Evolutionary conservation across 441 rosid species (phyloP).

Genomic region (Iberis amara): DNA sequence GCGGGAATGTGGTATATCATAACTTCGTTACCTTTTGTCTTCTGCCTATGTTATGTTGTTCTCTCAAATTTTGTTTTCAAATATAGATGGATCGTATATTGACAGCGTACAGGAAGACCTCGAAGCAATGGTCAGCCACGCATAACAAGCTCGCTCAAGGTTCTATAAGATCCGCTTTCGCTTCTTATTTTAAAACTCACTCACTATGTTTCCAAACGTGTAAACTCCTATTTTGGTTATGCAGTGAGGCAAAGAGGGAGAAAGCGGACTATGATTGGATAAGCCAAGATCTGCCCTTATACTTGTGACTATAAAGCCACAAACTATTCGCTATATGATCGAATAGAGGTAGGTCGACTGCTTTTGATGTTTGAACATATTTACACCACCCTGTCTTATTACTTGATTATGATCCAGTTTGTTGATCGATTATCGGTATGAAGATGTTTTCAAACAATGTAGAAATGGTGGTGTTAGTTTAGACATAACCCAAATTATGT

Average conservation of each 20-base stretch:
- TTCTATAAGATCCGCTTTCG: slow-evolving; percentile 14
- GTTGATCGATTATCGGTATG: too few relatives aligned
- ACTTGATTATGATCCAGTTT: background rate
- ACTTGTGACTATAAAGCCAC: too few relatives aligned
- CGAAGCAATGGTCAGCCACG: slow-evolving; percentile 93
- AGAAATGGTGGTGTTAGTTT: too few relatives aligned
- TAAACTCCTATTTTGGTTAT: slow-evolving; percentile 25
- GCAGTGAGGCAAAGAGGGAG: slow-evolving; percentile 86
- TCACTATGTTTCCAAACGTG: background rate
- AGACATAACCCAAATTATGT: too few relatives aligned
- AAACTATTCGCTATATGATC: too few relatives aligned
- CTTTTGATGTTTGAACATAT: background rate
- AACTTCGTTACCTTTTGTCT: background rate
- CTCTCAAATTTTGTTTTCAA: slow-evolving; percentile 1
- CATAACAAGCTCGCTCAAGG: slow-evolving; percentile 94
- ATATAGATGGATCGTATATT: slow-evolving; percentile 76
- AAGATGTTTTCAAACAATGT: too few relatives aligned
- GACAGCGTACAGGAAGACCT: slow-evolving; percentile 74
- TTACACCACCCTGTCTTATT: background rate
- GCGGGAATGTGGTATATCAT: slow-evolving; percentile 75
- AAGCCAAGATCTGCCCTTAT: slow-evolving; percentile 31
- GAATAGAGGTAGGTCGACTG: background rate
- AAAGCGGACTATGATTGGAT: slow-evolving; percentile 90
- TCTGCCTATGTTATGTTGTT: background rate
- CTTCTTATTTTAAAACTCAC: background rate